Evolutionary conservation across 805 yeast species (phyloP).

Genomic region (Barnettozyma wickerhamii): DNA sequence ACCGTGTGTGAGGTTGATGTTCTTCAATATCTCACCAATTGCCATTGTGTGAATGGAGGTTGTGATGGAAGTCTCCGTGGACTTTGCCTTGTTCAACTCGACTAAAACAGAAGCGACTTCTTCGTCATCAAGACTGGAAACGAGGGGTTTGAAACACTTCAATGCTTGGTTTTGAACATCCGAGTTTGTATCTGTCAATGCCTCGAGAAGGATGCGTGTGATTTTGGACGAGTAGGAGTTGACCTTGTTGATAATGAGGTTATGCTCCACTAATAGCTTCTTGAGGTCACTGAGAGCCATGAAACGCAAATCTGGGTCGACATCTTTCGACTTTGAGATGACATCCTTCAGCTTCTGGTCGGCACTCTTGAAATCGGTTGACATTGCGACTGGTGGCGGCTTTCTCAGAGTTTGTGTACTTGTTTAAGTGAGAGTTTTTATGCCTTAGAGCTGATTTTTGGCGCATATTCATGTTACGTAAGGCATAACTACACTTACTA

Average conservation of each 20-base stretch:
- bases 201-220: slow-evolving; percentile 36
- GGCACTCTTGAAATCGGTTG: slow-evolving; percentile 27
- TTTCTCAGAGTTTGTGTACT: too few relatives aligned
- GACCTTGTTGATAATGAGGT: slow-evolving; percentile 24
- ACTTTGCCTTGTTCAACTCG: slow-evolving; percentile 17
- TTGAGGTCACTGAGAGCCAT: slow-evolving; percentile 80
- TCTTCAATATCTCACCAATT: slow-evolving; percentile 22
- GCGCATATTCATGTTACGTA: too few relatives aligned
- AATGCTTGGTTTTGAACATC: slow-evolving; percentile 77
- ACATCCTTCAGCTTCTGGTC: slow-evolving; percentile 24
- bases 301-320: slow-evolving; percentile 78
- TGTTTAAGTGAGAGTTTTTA: too few relatives aligned
- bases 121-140: slow-evolving; percentile 20
- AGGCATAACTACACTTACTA: too few relatives aligned
- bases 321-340: slow-evolving; percentile 48
- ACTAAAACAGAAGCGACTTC: slow-evolving; percentile 20
- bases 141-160: slow-evolving; percentile 45
- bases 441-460: too few relatives aligned
- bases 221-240: slow-evolving; percentile 31
- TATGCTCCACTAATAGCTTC: slow-evolving; percentile 33
- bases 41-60: slow-evolving; percentile 28
- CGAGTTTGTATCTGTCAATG: slow-evolving; percentile 56
- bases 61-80: slow-evolving; percentile 22
- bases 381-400: too few relatives aligned
- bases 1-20: slow-evolving; percentile 21